Conservation (phyloP, 306 rosid species). For the Senna siamea region DNA sequence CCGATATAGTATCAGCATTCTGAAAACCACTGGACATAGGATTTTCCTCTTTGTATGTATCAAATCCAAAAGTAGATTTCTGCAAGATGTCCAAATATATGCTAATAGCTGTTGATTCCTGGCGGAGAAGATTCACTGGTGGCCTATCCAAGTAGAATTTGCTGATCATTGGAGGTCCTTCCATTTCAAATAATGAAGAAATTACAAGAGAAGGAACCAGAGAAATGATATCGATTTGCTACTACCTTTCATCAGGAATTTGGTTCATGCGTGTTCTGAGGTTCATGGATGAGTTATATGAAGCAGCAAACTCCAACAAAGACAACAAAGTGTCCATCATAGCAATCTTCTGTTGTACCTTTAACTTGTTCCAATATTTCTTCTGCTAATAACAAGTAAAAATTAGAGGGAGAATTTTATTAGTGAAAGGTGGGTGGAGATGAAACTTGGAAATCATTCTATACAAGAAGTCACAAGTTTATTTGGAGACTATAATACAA, state of each 20-base stretch:
- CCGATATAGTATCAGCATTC: conserved; percentile 42
- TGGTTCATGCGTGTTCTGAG: conserved; percentile 93
- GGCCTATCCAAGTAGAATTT: conserved; percentile 69
- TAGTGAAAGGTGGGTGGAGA: no score
- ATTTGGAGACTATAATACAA: no score
- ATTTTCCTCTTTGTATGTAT: conserved; percentile 43
- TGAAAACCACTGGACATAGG: conserved; percentile 37
- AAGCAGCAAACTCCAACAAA: conserved; percentile 85
- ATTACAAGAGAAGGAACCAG: conserved; percentile 23
- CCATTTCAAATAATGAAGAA: conserved; percentile 14
- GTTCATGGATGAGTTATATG: conserved; percentile 79
- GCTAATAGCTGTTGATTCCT: conserved; percentile 80
- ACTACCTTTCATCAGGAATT: conserved; percentile 75
- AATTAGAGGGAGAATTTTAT: conserved; percentile 13
- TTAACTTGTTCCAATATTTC: conserved; percentile 87
- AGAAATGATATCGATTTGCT: conserved; percentile 6
- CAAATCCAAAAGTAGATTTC: conserved; percentile 67
- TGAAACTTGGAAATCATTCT: no score
- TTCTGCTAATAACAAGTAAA: conserved; percentile 65
- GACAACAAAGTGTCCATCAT: conserved; percentile 79
- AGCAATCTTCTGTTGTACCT: conserved; percentile 68
- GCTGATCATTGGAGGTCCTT: conserved; percentile 25
- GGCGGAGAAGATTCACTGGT: conserved; percentile 92
- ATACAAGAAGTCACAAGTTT: no score
- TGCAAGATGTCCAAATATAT: conserved; percentile 85